These are phyloP conservation scores for Pestalotiopsis sp. DNA, from an alignment of 2,329 filamentous ascomycete species.

Conservation along the genomic window DNA sequence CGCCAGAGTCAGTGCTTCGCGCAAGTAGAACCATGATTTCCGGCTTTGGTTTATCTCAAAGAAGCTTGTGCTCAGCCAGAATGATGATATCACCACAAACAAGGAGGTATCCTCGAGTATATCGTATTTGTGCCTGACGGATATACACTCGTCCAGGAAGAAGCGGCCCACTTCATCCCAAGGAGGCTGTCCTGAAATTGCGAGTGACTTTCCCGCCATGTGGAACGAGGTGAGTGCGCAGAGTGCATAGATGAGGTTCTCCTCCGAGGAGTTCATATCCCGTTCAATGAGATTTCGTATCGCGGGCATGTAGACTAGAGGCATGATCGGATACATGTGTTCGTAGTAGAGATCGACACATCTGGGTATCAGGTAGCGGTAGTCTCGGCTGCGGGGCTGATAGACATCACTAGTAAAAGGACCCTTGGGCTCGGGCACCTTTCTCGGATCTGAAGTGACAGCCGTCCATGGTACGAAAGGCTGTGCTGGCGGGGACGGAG, in stretches of 20 bases:
- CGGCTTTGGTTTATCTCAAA: constrained; percentile 65
- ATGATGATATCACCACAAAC: constrained; percentile 62
- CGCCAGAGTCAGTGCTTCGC: constrained; percentile 63
- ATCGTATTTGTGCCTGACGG: constrained; percentile 58
- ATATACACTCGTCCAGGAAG: constrained; percentile 61
- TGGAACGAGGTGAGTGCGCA: constrained; percentile 57
- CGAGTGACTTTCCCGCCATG: constrained; percentile 48
- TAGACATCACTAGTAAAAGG: constrained; percentile 45
- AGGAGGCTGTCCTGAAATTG: constrained; percentile 39
- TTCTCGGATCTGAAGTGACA: constrained; percentile 32
- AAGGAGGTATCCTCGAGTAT: constrained; percentile 59
- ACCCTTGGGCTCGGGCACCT: constrained; percentile 38
- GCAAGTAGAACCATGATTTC: constrained; percentile 65
- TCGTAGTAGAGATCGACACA: constrained; percentile 66
- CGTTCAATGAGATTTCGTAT: constrained; percentile 52
- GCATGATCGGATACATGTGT: constrained; percentile 67
- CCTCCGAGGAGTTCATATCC: constrained; percentile 39
- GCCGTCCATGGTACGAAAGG: constrained; percentile 33
- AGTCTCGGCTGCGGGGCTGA: constrained; percentile 43
- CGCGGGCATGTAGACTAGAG: constrained; percentile 60
- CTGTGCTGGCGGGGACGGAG: constrained; percentile 27
- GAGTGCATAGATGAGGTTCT: constrained; percentile 57
- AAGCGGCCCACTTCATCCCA: constrained; percentile 56
- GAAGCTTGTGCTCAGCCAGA: constrained; percentile 63
- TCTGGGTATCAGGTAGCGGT: constrained; percentile 50